Conservation (phyloP, 768 basidiomycete species). For the Holtermanniella nyarrowii region DNA sequence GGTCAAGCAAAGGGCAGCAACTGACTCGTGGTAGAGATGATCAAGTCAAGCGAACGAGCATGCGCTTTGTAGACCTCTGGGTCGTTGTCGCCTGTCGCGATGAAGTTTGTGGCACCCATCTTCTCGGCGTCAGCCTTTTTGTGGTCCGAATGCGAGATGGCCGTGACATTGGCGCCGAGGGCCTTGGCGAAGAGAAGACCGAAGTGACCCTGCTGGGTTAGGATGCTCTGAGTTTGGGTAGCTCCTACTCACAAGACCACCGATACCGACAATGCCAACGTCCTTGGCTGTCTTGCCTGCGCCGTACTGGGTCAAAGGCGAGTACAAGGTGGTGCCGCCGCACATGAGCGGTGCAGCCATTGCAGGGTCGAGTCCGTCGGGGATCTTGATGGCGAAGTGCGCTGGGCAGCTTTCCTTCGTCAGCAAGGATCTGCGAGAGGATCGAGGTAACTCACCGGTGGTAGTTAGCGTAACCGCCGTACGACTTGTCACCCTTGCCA, state of each 20-base stretch:
- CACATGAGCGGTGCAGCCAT: slow-evolving; percentile 36
- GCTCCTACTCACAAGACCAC: slow-evolving; percentile 12
- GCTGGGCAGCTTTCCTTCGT: too few relatives aligned
- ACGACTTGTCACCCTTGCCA: slow-evolving; percentile 25
- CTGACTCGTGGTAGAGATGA: slow-evolving; percentile 44
- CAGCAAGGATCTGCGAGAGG: too few relatives aligned
- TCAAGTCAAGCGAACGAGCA: slow-evolving; percentile 40
- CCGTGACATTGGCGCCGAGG: slow-evolving; percentile 52
- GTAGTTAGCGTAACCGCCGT: slow-evolving; percentile 37
- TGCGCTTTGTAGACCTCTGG: slow-evolving; percentile 33
- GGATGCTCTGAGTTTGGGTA: not conserved
- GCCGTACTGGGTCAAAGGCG: slow-evolving; percentile 29
- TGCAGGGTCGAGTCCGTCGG: slow-evolving; percentile 50
- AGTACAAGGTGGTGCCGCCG: slow-evolving; percentile 33
- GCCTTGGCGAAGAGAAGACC: slow-evolving; percentile 47
- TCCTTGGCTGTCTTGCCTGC: slow-evolving; percentile 33
- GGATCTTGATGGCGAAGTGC: slow-evolving; percentile 56
- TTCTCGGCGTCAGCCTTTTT: slow-evolving; percentile 53
- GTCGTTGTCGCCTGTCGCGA: slow-evolving; percentile 44
- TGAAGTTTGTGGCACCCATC: slow-evolving; percentile 52
- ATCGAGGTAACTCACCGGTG: too few relatives aligned
- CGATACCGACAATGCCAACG: slow-evolving; percentile 38
- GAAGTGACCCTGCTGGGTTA: slow-evolving; percentile 16
- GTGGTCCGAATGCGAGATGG: slow-evolving; percentile 50
- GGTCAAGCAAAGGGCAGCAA: too few relatives aligned